Evolutionary conservation across 2,329 filamentous ascomycete genomes (phyloP).

Genomic region (Sarocladiaceae sp.): DNA sequence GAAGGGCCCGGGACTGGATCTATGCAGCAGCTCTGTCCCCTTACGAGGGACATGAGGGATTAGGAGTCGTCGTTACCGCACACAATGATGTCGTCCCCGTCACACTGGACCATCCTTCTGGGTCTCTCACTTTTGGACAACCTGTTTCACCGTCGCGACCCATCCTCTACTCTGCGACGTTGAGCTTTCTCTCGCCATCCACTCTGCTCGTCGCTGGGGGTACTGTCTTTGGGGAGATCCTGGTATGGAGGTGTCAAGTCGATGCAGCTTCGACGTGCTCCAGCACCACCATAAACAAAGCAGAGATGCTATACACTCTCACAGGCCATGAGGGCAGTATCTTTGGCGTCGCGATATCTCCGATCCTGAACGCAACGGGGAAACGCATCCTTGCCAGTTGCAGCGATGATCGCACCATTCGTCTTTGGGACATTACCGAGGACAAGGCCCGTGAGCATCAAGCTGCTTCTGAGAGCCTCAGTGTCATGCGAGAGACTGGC

Average conservation of each 20-base stretch:
- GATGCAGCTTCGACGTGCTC: background rate
- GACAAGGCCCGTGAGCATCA: conserved; percentile 17
- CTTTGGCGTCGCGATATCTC: conserved; percentile 79
- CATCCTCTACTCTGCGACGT: conserved; percentile 78
- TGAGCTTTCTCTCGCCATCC: conserved; percentile 53
- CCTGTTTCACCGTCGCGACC: conserved; percentile 65
- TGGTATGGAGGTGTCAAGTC: conserved; percentile 74
- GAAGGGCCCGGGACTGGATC: conserved; percentile 66
- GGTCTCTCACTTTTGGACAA: conserved; percentile 36
- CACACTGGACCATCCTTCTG: conserved; percentile 20
- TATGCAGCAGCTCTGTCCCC: conserved; percentile 57
- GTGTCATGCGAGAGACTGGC: conserved; percentile 51
- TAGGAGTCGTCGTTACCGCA: conserved; percentile 66
- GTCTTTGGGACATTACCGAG: conserved; percentile 77
- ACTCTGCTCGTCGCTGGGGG: conserved; percentile 74
- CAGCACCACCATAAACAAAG: conserved; percentile 11
- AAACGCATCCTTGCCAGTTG: conserved; percentile 76
- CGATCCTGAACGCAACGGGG: conserved; percentile 29
- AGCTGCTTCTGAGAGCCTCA: conserved; percentile 14
- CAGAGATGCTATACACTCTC: conserved; percentile 47
- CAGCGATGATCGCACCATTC: conserved; percentile 87
- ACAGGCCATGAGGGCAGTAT: conserved; percentile 84
- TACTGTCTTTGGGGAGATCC: conserved; percentile 89
- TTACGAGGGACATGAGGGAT: conserved; percentile 21
- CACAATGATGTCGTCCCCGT: conserved; percentile 73